A percentile compares a stretch with the other conserved stretches of the same genome.
phyloP scores from a whole-genome alignment of 305 asterid species.

The Withania somnifera region DNA sequence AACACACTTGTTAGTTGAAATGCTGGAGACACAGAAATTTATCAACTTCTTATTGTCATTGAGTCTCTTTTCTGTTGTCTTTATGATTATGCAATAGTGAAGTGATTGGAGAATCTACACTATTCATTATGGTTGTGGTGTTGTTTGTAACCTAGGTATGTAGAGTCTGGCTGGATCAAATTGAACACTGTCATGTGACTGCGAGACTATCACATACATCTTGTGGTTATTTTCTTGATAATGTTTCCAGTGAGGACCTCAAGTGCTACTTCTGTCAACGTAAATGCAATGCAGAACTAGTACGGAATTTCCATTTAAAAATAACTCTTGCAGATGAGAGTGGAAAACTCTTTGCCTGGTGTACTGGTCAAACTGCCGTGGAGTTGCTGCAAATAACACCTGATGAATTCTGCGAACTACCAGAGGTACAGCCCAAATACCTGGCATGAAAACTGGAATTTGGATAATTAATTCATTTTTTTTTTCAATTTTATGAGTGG shows the following conservation, averaged over 20 bases:
- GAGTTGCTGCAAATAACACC: constrained; percentile 91
- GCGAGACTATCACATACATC: constrained; percentile 53
- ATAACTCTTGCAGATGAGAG: constrained; percentile 65
- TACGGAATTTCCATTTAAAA: constrained; percentile 51
- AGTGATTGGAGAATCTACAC: neutral
- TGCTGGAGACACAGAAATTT: neutral
- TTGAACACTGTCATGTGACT: constrained; percentile 58
- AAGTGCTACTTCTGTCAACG: constrained; percentile 61
- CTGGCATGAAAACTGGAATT: neutral
- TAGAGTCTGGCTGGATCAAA: constrained; percentile 71
- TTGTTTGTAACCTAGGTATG: constrained; percentile 45
- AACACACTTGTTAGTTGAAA: neutral
- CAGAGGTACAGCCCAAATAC: constrained; percentile 51
- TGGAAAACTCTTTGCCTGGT: constrained; percentile 65
- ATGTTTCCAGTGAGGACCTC: constrained; percentile 24
- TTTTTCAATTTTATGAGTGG: neutral
- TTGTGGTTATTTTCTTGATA: constrained; percentile 54
- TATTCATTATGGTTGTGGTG: neutral
- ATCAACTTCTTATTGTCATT: neutral
- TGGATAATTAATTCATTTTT: neutral
- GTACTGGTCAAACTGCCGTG: constrained; percentile 80
- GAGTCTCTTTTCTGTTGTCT: neutral
- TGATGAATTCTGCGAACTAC: constrained; percentile 56
- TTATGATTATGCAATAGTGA: neutral
- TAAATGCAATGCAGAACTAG: constrained; percentile 37